phyloP scores from a whole-genome alignment of 805 yeast species.

The Candida maris region DNA sequence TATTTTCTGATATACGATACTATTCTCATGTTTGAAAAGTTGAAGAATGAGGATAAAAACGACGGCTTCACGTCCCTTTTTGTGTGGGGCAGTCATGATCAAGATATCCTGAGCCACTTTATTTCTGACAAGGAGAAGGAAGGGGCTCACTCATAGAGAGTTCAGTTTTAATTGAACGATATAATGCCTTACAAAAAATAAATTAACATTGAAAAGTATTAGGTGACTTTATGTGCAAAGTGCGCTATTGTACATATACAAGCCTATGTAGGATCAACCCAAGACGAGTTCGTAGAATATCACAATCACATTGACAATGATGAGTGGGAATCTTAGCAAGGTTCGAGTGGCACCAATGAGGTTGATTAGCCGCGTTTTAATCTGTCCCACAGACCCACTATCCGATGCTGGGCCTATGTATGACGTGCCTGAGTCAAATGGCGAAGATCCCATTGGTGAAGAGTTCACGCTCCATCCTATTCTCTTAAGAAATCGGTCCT shows the following conservation, averaged over 20 bases:
- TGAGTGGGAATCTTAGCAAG: slow-evolving; percentile 53
- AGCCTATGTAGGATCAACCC: slow-evolving; percentile 33
- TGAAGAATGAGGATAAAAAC: slow-evolving; percentile 10
- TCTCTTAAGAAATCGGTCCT: slow-evolving; percentile 51
- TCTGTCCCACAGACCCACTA: slow-evolving; percentile 11
- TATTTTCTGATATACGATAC: slow-evolving; percentile 49
- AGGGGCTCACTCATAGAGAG: slow-evolving; percentile 1
- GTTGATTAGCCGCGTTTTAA: slow-evolving; percentile 49
- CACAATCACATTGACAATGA: slow-evolving; percentile 46
- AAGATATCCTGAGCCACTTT: slow-evolving; percentile 14
- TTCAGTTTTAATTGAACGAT: too few relatives aligned
- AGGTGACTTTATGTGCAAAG: too few relatives aligned
- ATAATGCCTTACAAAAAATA: too few relatives aligned
- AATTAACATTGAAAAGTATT: too few relatives aligned
- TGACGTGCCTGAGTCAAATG: slow-evolving; percentile 9
- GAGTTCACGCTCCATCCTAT: slow-evolving; percentile 42
- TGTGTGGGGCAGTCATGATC: slow-evolving; percentile 12
- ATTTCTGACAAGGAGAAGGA: slow-evolving; percentile 15
- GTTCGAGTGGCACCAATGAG: slow-evolving; percentile 59
- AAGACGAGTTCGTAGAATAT: slow-evolving; percentile 50
- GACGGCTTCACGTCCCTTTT: slow-evolving; percentile 7
- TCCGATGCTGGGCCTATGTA: slow-evolving; percentile 18
- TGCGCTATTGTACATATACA: not conserved
- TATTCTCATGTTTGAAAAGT: slow-evolving; percentile 26
- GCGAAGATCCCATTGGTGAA: slow-evolving; percentile 26